These are phyloP conservation scores for Amyloporia xantha DNA, from an alignment of 768 basidiomycete genomes.

Conservation along the genomic window DNA sequence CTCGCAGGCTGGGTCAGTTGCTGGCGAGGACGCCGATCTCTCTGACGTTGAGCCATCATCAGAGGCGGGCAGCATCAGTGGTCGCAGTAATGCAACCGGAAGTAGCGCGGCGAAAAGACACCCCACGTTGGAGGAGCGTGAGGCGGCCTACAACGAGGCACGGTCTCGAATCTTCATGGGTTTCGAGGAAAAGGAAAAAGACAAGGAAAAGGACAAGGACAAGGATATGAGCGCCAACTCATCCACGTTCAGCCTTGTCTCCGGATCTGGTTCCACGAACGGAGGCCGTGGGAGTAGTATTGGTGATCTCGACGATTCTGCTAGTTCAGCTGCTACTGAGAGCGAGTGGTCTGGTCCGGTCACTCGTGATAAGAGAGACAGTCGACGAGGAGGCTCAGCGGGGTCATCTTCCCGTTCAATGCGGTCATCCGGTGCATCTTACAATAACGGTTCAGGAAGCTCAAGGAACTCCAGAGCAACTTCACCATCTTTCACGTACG, in stretches of 20 bases:
- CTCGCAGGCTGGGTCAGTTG: conserved; percentile 68
- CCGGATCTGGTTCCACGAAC: conserved; percentile 56
- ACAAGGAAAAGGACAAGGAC: conserved; percentile 58
- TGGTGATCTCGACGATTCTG: conserved; percentile 62
- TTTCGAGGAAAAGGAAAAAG: conserved; percentile 56
- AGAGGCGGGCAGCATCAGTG: conserved; percentile 74
- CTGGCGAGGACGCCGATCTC: conserved; percentile 68
- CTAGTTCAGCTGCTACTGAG: conserved; percentile 70
- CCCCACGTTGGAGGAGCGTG: conserved; percentile 79
- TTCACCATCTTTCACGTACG: conserved; percentile 72
- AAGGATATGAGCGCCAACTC: conserved; percentile 74
- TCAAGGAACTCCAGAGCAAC: conserved; percentile 69
- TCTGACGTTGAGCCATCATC: conserved; percentile 80
- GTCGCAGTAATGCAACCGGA: conserved; percentile 56
- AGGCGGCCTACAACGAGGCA: conserved; percentile 85
- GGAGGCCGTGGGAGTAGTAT: conserved; percentile 50
- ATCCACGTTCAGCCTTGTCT: conserved; percentile 64
- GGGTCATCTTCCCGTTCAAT: conserved; percentile 52
- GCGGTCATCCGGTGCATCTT: conserved; percentile 42
- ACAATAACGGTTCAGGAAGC: conserved; percentile 49
- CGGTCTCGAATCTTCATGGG: conserved; percentile 82
- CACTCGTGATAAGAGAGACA: conserved; percentile 50
- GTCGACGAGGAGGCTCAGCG: conserved; percentile 40
- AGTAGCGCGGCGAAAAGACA: conserved; percentile 53
- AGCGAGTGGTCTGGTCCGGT: conserved; percentile 71